Evolutionary conservation across 164 flowering plant species (phyloP).

Genomic region (Litsea cubeba): DNA sequence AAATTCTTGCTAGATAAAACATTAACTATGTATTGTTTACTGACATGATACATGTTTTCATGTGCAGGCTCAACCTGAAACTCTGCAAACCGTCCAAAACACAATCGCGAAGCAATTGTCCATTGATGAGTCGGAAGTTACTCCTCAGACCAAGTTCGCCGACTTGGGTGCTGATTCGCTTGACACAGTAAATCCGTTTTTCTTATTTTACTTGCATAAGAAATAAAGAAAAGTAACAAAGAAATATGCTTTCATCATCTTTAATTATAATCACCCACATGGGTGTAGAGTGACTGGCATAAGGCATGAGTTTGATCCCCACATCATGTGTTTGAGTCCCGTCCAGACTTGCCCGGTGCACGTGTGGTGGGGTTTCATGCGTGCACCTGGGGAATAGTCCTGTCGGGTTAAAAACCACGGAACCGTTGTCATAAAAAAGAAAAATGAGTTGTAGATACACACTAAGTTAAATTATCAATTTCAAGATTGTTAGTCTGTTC

Average conservation of each 20-base stretch:
- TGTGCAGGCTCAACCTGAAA: slow-evolving; percentile 48
- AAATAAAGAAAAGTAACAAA: not conserved
- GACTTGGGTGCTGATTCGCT: slow-evolving; percentile 63
- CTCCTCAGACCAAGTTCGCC: slow-evolving; percentile 50
- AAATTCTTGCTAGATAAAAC: not conserved
- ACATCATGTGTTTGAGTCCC: no score
- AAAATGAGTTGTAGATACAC: no score
- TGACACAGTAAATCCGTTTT: slow-evolving; percentile 34
- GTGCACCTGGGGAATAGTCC: no score
- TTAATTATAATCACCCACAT: no score
- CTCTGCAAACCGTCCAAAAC: slow-evolving; percentile 40
- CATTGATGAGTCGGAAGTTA: slow-evolving; percentile 36
- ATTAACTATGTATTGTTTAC: not conserved
- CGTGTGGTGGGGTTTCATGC: no score
- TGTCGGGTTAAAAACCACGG: no score
- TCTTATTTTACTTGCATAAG: not conserved
- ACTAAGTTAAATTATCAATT: not conserved
- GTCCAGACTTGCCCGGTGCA: not conserved
- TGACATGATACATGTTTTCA: not conserved
- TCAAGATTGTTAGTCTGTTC: not conserved
- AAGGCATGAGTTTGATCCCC: no score
- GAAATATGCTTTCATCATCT: not conserved
- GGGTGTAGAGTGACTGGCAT: no score
- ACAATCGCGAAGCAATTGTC: slow-evolving; percentile 57
- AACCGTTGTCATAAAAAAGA: no score